These are phyloP conservation scores for Wickerhamomyces tratensis DNA, from an alignment of 805 yeast genomes.

Conservation along the genomic window DNA sequence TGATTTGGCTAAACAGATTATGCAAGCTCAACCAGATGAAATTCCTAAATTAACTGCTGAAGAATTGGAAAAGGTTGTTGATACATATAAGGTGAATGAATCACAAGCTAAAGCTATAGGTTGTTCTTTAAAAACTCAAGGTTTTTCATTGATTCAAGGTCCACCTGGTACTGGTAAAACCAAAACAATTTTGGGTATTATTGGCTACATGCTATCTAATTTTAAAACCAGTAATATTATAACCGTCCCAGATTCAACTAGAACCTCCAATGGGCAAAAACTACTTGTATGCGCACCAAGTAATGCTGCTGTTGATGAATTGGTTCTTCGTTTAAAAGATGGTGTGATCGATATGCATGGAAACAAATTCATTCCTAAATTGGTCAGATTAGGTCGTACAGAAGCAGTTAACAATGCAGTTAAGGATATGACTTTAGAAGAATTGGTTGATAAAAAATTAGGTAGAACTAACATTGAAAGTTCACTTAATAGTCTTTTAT, in stretches of 20 bases:
- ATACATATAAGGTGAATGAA: slow-evolving; percentile 53
- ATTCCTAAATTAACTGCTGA: slow-evolving; percentile 23
- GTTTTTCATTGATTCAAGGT: slow-evolving; percentile 91
- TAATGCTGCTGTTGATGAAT: slow-evolving; percentile 97
- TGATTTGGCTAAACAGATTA: slow-evolving; percentile 58
- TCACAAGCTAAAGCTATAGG: slow-evolving; percentile 90
- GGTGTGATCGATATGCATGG: slow-evolving; percentile 61
- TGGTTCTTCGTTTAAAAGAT: slow-evolving; percentile 67
- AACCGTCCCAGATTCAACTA: slow-evolving; percentile 20
- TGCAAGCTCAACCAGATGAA: slow-evolving; percentile 52
- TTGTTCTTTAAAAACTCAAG: slow-evolving; percentile 55
- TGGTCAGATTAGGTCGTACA: slow-evolving; percentile 83
- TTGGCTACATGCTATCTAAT: slow-evolving; percentile 62
- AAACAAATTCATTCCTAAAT: slow-evolving; percentile 41
- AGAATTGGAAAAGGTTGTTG: slow-evolving; percentile 33
- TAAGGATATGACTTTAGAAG: slow-evolving; percentile 76
- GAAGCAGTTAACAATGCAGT: slow-evolving; percentile 84
- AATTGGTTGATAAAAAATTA: slow-evolving; percentile 51
- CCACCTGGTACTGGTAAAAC: slow-evolving; percentile 99
- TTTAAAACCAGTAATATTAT: slow-evolving; percentile 20
- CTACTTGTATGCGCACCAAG: slow-evolving; percentile 94
- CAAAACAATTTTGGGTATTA: slow-evolving; percentile 86
- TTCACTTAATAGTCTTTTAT: slow-evolving; percentile 36
- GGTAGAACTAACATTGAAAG: slow-evolving; percentile 6
- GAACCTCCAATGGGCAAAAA: slow-evolving; percentile 24